phyloP scores from a whole-genome alignment of 177 flowering plant species.

The Vitis hybrid region DNA sequence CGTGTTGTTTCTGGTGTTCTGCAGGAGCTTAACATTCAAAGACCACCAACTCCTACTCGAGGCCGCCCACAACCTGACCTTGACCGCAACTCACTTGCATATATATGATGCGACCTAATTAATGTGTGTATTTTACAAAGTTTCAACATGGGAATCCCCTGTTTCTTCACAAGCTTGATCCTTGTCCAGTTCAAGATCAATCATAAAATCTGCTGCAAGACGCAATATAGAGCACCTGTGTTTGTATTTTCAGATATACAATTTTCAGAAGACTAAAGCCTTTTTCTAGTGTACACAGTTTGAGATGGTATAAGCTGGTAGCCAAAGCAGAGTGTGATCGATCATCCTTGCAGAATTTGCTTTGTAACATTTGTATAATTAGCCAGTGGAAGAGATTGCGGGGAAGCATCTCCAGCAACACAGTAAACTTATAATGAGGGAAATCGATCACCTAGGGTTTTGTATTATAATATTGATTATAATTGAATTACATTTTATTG shows the following conservation, averaged over 20 bases:
- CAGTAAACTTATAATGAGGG: conserved; percentile 10
- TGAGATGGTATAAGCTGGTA: conserved; percentile 14
- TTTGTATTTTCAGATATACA: conserved; percentile 2
- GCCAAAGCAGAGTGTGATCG: not conserved
- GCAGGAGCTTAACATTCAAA: conserved; percentile 89
- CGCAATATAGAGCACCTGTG: not conserved
- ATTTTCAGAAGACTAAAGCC: conserved; percentile 9
- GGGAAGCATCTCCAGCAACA: conserved; percentile 8
- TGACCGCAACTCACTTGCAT: conserved; percentile 81
- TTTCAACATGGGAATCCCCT: conserved; percentile 1
- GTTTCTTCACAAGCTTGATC: not conserved
- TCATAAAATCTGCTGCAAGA: not conserved
- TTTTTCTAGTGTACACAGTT: conserved; percentile 8
- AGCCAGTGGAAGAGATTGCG: conserved; percentile 1
- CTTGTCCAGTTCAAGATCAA: not conserved
- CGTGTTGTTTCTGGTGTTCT: conserved; percentile 4
- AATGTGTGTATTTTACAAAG: not conserved
- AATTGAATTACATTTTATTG: not conserved
- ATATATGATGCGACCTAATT: conserved; percentile 37
- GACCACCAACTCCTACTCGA: conserved; percentile 89
- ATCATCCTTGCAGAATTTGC: not conserved
- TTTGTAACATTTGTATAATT: conserved; percentile 18
- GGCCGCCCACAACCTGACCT: conserved; percentile 88
- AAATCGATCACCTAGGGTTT: not conserved
- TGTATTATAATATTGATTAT: conserved; percentile 14